Conservation (phyloP, 2,329 filamentous ascomycete genomes). For the Pestalotiopsis sp. region DNA sequence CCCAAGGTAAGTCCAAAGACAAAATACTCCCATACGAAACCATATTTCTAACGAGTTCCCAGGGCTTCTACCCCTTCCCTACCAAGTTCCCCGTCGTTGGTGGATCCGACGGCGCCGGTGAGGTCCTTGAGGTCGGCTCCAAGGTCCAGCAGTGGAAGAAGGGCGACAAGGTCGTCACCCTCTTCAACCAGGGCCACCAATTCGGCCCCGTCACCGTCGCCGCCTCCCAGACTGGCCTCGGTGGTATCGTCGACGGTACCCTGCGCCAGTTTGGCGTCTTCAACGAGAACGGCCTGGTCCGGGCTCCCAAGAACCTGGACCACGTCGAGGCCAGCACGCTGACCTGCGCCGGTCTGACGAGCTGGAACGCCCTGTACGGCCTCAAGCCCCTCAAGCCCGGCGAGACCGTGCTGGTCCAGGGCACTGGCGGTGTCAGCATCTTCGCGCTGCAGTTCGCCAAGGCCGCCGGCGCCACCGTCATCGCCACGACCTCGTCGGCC, state of each 20-base stretch:
- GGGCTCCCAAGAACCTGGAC: slow-evolving; percentile 57
- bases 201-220: slow-evolving; percentile 39
- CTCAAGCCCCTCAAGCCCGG: slow-evolving; percentile 54
- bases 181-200: slow-evolving; percentile 62
- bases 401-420: slow-evolving; percentile 64
- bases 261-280: slow-evolving; percentile 57
- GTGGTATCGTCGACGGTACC: slow-evolving; percentile 68
- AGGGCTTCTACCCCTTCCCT: slow-evolving; percentile 48
- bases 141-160: slow-evolving; percentile 49
- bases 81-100: slow-evolving; percentile 46
- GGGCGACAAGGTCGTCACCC: slow-evolving; percentile 58
- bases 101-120: slow-evolving; percentile 56
- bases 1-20: slow-evolving; percentile 29
- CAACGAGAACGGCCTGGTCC: slow-evolving; percentile 61
- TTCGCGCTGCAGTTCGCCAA: slow-evolving; percentile 63
- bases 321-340: slow-evolving; percentile 58
- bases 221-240: slow-evolving; percentile 58
- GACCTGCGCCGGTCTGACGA: slow-evolving; percentile 62
- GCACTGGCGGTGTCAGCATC: slow-evolving; percentile 70
- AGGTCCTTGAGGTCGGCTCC: slow-evolving; percentile 51
- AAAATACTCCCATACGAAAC: neutral
- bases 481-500: slow-evolving; percentile 48
- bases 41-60: slow-evolving; percentile 17
- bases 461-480: slow-evolving; percentile 48
- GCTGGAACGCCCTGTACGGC: slow-evolving; percentile 47